Evolutionary conservation across 352 stramenopile genomes (phyloP).

Genomic region (Pythium phragmitis): DNA sequence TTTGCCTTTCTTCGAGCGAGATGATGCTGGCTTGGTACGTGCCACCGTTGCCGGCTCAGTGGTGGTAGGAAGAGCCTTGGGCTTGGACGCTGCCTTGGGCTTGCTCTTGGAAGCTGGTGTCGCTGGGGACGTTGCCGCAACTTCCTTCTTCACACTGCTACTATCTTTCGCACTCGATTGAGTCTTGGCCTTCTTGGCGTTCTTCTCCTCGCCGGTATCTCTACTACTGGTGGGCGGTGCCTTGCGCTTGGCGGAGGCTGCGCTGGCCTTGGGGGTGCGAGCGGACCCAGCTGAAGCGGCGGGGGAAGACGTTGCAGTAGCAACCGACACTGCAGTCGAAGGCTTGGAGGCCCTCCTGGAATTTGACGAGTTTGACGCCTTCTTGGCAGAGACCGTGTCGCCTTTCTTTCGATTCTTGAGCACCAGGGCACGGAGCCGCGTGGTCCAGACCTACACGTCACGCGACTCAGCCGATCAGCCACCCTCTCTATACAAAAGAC

Average conservation of each 20-base stretch:
- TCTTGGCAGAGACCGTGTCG: constrained; percentile 4
- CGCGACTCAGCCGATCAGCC: neutral
- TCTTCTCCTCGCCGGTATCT: constrained; percentile 12
- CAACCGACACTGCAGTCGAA: too few species aligned
- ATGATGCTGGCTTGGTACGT: neutral
- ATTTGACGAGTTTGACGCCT: neutral
- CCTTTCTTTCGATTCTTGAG: constrained; percentile 9
- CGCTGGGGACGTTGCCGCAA: neutral
- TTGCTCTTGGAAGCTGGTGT: neutral
- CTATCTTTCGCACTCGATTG: neutral
- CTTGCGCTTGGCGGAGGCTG: constrained; percentile 17
- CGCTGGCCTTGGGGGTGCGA: neutral
- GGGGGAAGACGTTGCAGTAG: neutral
- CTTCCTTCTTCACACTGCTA: neutral
- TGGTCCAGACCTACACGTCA: constrained; percentile 3
- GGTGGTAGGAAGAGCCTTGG: neutral
- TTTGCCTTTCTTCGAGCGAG: constrained; percentile 7
- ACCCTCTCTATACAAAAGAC: neutral
- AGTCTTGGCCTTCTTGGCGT: constrained; percentile 18
- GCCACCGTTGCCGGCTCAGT: neutral
- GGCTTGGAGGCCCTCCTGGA: neutral
- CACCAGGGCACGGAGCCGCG: constrained; percentile 7
- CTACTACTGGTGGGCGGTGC: neutral
- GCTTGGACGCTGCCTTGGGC: neutral
- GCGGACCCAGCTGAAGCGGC: neutral